phyloP scores from a whole-genome alignment of 2,329 filamentous ascomycete genomes.

The Hypoxylon sp. region DNA sequence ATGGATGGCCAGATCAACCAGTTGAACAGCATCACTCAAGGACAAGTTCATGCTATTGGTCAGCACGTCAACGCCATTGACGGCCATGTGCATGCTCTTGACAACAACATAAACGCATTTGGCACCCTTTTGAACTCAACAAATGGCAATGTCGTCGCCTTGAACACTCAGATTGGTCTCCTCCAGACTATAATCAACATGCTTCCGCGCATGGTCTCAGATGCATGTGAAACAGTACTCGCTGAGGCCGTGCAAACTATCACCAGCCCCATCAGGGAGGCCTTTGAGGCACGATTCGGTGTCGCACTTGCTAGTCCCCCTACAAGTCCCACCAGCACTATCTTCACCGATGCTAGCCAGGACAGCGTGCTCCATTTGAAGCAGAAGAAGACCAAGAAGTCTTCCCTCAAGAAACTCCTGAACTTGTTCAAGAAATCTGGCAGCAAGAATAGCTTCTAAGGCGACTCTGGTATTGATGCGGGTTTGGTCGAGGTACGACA shows the following conservation, averaged over 20 bases:
- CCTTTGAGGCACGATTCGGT: slow-evolving; percentile 38
- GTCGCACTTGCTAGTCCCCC: neutral
- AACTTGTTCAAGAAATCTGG: slow-evolving; percentile 11
- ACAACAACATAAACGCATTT: slow-evolving; percentile 49
- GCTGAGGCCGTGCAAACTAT: slow-evolving; percentile 25
- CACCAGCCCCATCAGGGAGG: slow-evolving; percentile 36
- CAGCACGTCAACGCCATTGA: slow-evolving; percentile 11
- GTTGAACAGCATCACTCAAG: neutral
- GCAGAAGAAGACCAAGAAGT: slow-evolving; percentile 30
- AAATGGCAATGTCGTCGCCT: slow-evolving; percentile 45
- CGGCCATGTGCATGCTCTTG: slow-evolving; percentile 48
- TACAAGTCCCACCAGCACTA: neutral
- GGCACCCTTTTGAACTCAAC: slow-evolving; percentile 48
- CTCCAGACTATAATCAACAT: slow-evolving; percentile 51
- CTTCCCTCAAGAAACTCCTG: slow-evolving; percentile 27
- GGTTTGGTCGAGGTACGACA: neutral
- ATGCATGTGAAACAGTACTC: no score
- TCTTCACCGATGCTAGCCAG: neutral
- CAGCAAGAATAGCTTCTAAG: neutral
- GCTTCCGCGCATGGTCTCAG: no score
- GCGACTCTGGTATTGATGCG: neutral
- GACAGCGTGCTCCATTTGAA: neutral
- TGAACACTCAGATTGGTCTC: slow-evolving; percentile 38
- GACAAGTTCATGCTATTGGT: no score
- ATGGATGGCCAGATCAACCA: slow-evolving; percentile 28